Evolutionary conservation across 768 basidiomycete genomes (phyloP).

Genomic region (Kwoniella sp.): DNA sequence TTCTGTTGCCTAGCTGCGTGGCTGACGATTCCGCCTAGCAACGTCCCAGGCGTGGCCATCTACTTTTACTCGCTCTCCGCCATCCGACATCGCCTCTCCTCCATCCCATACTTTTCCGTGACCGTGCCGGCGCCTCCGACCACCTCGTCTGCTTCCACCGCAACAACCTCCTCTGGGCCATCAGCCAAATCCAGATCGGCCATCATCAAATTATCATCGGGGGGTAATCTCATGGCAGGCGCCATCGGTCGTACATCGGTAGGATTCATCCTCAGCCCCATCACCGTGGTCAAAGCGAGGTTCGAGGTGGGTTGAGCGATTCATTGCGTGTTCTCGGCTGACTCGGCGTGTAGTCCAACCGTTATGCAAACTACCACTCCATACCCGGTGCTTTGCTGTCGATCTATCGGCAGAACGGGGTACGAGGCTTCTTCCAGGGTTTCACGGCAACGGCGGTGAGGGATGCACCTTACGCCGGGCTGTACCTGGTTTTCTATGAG

Average conservation of each 20-base stretch:
- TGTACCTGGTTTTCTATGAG: conserved; percentile 86
- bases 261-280: conserved; percentile 80
- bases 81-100: conserved; percentile 70
- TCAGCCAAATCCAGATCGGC: conserved; percentile 22
- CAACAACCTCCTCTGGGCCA: conserved; percentile 1
- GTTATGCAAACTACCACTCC: conserved; percentile 42
- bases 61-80: conserved; percentile 86
- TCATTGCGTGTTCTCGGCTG: background rate
- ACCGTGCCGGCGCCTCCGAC: conserved; percentile 2
- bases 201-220: conserved; percentile 56
- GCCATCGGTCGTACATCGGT: conserved; percentile 74
- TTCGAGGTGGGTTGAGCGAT: conserved; percentile 63
- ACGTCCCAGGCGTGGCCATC: conserved; percentile 85
- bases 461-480: conserved; percentile 88
- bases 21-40: conserved; percentile 54
- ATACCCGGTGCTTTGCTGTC: conserved; percentile 39
- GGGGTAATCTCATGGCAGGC: conserved; percentile 82
- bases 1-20: background rate
- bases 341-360: conserved; percentile 25
- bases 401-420: conserved; percentile 54
- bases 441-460: conserved; percentile 82
- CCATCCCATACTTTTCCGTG: conserved; percentile 63
- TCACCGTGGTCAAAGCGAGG: conserved; percentile 85
- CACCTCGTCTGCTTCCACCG: background rate
- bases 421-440: conserved; percentile 76